A percentile compares a stretch with the other conserved stretches of the same genome.
phyloP scores from a whole-genome alignment of 2,329 filamentous ascomycete genomes.

The Calonectria honghensis region DNA sequence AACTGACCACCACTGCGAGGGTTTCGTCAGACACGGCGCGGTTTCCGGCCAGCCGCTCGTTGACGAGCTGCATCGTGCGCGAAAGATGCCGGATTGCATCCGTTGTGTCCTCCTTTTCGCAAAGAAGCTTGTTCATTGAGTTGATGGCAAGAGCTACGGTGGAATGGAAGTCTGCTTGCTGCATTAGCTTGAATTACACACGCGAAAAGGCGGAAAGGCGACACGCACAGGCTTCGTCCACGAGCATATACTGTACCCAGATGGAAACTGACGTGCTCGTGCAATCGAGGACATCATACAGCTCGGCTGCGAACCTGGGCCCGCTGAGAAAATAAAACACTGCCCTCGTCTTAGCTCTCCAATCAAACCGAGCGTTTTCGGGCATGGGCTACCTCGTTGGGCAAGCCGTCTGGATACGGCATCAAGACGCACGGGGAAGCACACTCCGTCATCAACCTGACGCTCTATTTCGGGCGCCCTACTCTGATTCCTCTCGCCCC shows the following conservation, averaged over 20 bases:
- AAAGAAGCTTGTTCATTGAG: conserved; percentile 21
- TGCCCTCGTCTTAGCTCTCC: background rate
- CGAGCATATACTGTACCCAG: conserved; percentile 40
- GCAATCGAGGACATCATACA: conserved; percentile 20
- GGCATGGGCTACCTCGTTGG: conserved; percentile 30
- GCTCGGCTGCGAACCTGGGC: conserved; percentile 32
- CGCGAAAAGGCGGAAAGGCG: background rate
- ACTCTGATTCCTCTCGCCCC: background rate
- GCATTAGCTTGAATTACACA: background rate
- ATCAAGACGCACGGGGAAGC: conserved; percentile 28
- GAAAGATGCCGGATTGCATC: conserved; percentile 35
- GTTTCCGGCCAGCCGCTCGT: conserved; percentile 30
- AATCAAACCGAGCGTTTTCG: background rate
- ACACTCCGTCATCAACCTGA: conserved; percentile 30
- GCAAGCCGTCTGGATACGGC: conserved; percentile 27
- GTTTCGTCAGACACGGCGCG: conserved; percentile 37
- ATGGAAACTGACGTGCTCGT: conserved; percentile 19
- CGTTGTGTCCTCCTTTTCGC: conserved; percentile 10
- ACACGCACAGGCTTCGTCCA: conserved; percentile 42
- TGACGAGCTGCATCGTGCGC: conserved; percentile 37
- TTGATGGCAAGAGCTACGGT: conserved; percentile 32
- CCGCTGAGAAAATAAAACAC: conserved; percentile 37
- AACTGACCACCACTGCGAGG: conserved; percentile 28
- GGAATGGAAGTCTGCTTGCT: conserved; percentile 36
- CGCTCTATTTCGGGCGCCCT: conserved; percentile 21